Percentiles rank a stretch among this genome's conserved stretches.
These are phyloP conservation scores for Przewalskia tangutica DNA, from an alignment of 257 asterid genomes.

Conservation along the genomic window DNA sequence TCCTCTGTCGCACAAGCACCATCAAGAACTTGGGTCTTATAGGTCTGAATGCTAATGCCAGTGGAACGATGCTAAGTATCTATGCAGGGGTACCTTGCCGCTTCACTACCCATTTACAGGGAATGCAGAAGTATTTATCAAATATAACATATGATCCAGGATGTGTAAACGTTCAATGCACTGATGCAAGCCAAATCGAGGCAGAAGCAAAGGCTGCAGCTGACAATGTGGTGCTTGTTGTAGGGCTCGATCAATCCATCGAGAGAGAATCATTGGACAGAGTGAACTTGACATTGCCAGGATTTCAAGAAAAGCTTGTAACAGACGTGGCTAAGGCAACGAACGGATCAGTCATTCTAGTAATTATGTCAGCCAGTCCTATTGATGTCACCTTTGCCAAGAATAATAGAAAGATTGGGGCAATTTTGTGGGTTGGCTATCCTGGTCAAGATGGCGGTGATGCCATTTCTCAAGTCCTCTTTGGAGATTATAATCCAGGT, in stretches of 20 bases:
- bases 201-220: slow-evolving; percentile 19
- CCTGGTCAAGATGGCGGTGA: slow-evolving; percentile 27
- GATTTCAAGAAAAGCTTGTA: slow-evolving; percentile 21
- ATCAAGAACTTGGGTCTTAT: slow-evolving; percentile 5
- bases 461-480: slow-evolving; percentile 20
- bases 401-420: neutral
- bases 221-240: slow-evolving; percentile 8
- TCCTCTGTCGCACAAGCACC: slow-evolving; percentile 1
- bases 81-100: slow-evolving; percentile 22
- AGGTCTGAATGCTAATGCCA: slow-evolving; percentile 25
- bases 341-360: slow-evolving; percentile 12
- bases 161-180: slow-evolving; percentile 8
- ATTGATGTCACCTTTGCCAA: slow-evolving; percentile 17
- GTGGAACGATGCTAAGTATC: slow-evolving; percentile 15
- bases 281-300: slow-evolving; percentile 17
- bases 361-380: slow-evolving; percentile 19
- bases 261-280: slow-evolving; percentile 20
- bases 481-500: slow-evolving; percentile 26
- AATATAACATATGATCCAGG: slow-evolving; percentile 8
- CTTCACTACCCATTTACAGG: slow-evolving; percentile 19
- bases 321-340: slow-evolving; percentile 10
- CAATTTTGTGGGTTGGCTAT: slow-evolving; percentile 25
- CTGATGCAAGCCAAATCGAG: neutral
- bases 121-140: slow-evolving; percentile 1
- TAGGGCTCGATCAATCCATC: slow-evolving; percentile 21